Percentiles rank a stretch among this genome's conserved stretches.
phyloP scores from a whole-genome alignment of 768 basidiomycete species.

The Amylocystis lapponica region DNA sequence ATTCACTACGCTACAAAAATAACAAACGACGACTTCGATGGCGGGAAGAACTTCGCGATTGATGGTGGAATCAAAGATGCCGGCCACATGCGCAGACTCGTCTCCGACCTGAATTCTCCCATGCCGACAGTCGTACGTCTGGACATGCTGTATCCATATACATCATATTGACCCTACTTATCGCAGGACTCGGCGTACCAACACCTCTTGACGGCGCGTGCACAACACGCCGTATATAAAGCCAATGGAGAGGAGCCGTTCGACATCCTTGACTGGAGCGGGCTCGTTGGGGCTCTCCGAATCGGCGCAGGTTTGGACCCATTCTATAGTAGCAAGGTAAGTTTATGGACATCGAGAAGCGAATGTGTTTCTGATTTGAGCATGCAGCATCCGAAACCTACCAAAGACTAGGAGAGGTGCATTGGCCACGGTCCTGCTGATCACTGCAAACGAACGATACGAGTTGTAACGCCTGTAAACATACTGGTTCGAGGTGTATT shows the following conservation, averaged over 20 bases:
- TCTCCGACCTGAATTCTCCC: slow-evolving; percentile 57
- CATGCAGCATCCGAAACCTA: too few relatives aligned
- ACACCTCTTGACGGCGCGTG: slow-evolving; percentile 73
- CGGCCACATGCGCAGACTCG: slow-evolving; percentile 66
- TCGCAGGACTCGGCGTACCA: slow-evolving; percentile 59
- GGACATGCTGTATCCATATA: background rate
- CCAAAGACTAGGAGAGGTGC: too few relatives aligned
- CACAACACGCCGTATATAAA: slow-evolving; percentile 49
- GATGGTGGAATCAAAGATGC: slow-evolving; percentile 87
- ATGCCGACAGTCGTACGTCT: slow-evolving; percentile 50
- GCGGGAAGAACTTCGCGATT: slow-evolving; percentile 66
- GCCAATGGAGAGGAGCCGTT: slow-evolving; percentile 42
- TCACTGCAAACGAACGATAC: too few relatives aligned
- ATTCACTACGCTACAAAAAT: slow-evolving; percentile 62
- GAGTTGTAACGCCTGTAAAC: too few relatives aligned
- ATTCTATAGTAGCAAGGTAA: slow-evolving; percentile 32
- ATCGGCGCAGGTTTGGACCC: slow-evolving; percentile 64
- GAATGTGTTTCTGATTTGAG: too few relatives aligned
- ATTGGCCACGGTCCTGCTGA: too few relatives aligned
- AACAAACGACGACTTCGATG: slow-evolving; percentile 69
- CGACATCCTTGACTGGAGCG: slow-evolving; percentile 80
- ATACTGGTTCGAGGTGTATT: too few relatives aligned
- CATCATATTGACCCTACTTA: background rate
- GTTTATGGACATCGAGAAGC: too few relatives aligned
- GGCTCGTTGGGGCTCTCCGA: slow-evolving; percentile 70